Evolutionary conservation across 345 rosid species (phyloP).

Genomic region (Murraya koenigii): DNA sequence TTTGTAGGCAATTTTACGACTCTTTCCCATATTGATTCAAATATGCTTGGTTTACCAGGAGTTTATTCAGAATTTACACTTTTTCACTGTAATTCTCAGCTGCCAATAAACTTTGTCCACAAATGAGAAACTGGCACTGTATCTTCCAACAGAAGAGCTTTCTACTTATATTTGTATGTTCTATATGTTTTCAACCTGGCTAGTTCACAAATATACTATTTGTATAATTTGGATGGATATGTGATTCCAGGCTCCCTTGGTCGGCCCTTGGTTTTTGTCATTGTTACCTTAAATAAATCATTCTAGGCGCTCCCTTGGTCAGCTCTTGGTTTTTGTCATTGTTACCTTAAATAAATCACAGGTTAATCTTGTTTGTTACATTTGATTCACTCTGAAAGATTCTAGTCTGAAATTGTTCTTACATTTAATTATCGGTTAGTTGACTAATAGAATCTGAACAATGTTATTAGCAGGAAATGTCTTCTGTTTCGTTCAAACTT

Average conservation of each 20-base stretch:
- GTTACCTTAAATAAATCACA: not conserved
- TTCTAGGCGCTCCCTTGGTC: conserved; percentile 3
- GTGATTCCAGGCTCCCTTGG: not conserved
- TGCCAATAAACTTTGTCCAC: conserved; percentile 23
- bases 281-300: not conserved
- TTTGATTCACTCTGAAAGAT: not conserved
- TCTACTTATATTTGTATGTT: conserved; percentile 1
- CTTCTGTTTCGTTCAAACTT: not conserved
- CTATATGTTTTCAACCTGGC: not conserved
- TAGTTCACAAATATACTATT: not conserved
- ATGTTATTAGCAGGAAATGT: not conserved
- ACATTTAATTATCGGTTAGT: not conserved
- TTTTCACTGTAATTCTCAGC: conserved; percentile 19
- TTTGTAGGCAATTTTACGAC: conserved; percentile 25
- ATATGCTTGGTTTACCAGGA: conserved; percentile 26
- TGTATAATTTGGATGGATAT: conserved; percentile 2
- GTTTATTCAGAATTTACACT: conserved; percentile 15
- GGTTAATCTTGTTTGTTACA: not conserved
- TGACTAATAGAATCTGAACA: not conserved
- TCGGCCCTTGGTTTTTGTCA: not conserved
- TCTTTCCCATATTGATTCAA: conserved; percentile 21
- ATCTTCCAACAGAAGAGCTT: conserved; percentile 11
- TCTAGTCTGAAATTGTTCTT: not conserved
- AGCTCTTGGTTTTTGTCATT: not conserved
- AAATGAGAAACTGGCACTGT: conserved; percentile 19